A percentile compares a stretch with the other conserved stretches of the same genome.
Evolutionary conservation across 306 rosid genomes (phyloP).

Genomic region (Dalbergia oliveri): DNA sequence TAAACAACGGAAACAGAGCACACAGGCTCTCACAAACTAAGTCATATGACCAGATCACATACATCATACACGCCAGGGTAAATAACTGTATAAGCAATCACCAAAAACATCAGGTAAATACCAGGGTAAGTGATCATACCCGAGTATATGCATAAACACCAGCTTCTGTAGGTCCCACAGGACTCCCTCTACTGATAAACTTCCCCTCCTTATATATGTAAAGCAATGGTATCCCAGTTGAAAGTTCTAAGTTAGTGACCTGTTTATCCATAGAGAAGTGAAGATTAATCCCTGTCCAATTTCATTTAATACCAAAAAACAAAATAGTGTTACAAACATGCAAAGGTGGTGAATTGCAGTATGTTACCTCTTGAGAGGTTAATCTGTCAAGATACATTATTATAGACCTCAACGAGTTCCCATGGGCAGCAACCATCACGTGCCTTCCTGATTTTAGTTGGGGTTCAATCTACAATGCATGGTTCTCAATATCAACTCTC

Average conservation of each 20-base stretch:
- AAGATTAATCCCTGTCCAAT: slow-evolving; percentile 29
- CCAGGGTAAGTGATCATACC: slow-evolving; percentile 55
- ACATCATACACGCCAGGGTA: neutral
- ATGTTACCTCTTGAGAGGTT: slow-evolving; percentile 88
- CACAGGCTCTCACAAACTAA: slow-evolving; percentile 21
- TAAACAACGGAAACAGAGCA: neutral
- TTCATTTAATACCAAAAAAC: slow-evolving; percentile 13
- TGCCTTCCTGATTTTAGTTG: slow-evolving; percentile 85
- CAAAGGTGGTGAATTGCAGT: slow-evolving; percentile 24
- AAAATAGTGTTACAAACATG: neutral
- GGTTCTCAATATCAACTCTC: slow-evolving; percentile 39
- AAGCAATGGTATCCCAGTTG: slow-evolving; percentile 96
- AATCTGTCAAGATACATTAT: slow-evolving; percentile 91
- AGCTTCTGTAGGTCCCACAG: slow-evolving; percentile 85
- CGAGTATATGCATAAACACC: slow-evolving; percentile 92
- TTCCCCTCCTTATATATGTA: slow-evolving; percentile 86
- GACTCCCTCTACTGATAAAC: slow-evolving; percentile 89
- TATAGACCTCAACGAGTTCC: slow-evolving; percentile 91
- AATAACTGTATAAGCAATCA: neutral
- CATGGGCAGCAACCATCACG: slow-evolving; percentile 98
- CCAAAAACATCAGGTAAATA: slow-evolving; percentile 25
- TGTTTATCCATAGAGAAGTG: slow-evolving; percentile 45
- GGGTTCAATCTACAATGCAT: slow-evolving; percentile 75
- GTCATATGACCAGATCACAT: slow-evolving; percentile 14
- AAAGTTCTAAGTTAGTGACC: slow-evolving; percentile 82